These are phyloP conservation scores for Naganishia albida DNA, from an alignment of 1,284 basidiomycete species.

Conservation along the genomic window DNA sequence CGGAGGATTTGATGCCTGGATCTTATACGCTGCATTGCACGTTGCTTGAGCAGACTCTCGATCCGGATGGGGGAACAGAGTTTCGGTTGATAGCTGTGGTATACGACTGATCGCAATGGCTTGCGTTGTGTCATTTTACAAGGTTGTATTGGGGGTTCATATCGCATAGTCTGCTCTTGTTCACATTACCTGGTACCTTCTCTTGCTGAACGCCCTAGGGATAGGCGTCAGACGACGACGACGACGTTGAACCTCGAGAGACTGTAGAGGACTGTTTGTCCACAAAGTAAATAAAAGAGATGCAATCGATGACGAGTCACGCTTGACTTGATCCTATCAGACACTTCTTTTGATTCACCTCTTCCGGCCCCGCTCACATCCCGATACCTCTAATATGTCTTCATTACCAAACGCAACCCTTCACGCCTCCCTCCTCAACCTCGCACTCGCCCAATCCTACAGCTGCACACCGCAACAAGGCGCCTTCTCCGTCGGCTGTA, in stretches of 20 bases:
- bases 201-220: background rate
- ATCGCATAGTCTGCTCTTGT: slow-evolving; percentile 21
- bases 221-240: background rate
- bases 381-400: background rate
- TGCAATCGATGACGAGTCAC: slow-evolving; percentile 12
- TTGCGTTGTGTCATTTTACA: too few relatives aligned
- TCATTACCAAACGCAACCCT: slow-evolving; percentile 28
- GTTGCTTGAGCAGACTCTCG: slow-evolving; percentile 40
- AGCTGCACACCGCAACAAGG: slow-evolving; percentile 58
- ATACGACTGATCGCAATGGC: slow-evolving; percentile 19
- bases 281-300: slow-evolving; percentile 7
- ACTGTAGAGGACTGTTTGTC: background rate
- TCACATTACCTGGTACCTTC: background rate
- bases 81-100: slow-evolving; percentile 48
- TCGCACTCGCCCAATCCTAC: slow-evolving; percentile 50
- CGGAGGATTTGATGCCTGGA: slow-evolving; percentile 41
- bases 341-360: too few relatives aligned
- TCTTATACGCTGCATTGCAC: slow-evolving; percentile 44
- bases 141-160: background rate
- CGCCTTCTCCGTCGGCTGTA: slow-evolving; percentile 94
- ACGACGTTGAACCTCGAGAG: background rate
- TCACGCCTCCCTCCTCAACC: slow-evolving; percentile 48
- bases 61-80: slow-evolving; percentile 45
- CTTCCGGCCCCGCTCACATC: too few relatives aligned
- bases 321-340: too few relatives aligned